Base-by-base conservation (phyloP, 805 yeast species). In the Metschnikowia baotianmanensis region DNA sequence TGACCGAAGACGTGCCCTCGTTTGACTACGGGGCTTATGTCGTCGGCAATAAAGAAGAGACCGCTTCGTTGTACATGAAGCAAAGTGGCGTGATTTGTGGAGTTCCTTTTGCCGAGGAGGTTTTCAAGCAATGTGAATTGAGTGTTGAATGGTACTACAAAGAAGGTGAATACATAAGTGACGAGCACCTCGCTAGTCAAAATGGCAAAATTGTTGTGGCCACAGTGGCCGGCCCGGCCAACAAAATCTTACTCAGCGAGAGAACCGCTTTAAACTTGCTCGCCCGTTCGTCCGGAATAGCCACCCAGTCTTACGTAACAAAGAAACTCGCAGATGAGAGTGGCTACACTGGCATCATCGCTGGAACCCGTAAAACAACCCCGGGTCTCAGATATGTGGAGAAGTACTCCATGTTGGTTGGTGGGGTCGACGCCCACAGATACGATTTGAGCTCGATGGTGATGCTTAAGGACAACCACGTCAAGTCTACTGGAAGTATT, bases 291-390 rank as follows among this genome's bases (percentile, higher is more conserved):
- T 83, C 95, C 3, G 98, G 98, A 1, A 76, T 90, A 31, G 96
- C 97, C 8, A 85, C 96, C 0, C 80, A 80, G 45, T 80, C 93
- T 0, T 62, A 68, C 37, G 62, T 67, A 21, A 75, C 90, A 3
- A 67, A 80, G 38, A 56, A 64, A 5, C 61, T 77, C 43, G 96
- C 96, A 1, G 74, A 80, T 41, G 63, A 74, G 30, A 65, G 75
- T 4, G 93, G 95, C 0, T 91, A 80, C 58, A 67, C 67, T 3
- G 98, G 98, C 0, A 74, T 83, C 18, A 88, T 90, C 58, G 97
- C 98, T 0, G 98, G 97, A 6, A 90, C 98, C 1, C 77, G 98
- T 58, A 90, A 90, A 65, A 91, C 97, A n/a, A 91, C 98, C 0
- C 98, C 98, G 0, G 98, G 98, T 0, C 74, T 90, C 47, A 78